Evolutionary conservation across 176 grass and related monocot species (phyloP), one percentile per base, ranked within the genome.

Genomic region (Dactylis glomerata): DNA sequence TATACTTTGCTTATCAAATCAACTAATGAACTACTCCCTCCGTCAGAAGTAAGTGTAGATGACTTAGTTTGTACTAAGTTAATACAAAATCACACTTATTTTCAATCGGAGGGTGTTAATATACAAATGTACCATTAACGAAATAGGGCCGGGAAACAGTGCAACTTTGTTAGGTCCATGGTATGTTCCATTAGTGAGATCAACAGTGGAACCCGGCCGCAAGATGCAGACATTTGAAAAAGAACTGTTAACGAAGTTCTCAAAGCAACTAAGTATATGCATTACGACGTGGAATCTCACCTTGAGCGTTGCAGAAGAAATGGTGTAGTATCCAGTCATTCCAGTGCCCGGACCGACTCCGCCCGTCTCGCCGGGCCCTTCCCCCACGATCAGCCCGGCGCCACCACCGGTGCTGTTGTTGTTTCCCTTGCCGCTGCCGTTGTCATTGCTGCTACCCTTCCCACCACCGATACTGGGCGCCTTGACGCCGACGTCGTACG

Each of bases 401-500:
- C 65, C 84, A 46, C 79, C 79, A 31, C 26, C 71, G 0, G 8
- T 77, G 54, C 68, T 52, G 17, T 23, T 85, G 27, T 42, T 73
- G 13, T 16, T n/a, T n/a, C n/a, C n/a, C n/a, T n/a, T 62, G 0
- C 10, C 52, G 27, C 11, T 84, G 13, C 82, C 81, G 7, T 42
- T 44, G 12, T 44, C 79, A 17, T 40, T 71, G 4, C 11, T 26
- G 38, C 27, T 57, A 3, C 85, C 82, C 65, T 85, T 81, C 83
- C 56, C 23, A 0, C 75, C 82, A 3, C 54, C 68, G 64, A 90
- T 71, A 42, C 76, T 22, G 2, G 89, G 83, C 15, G 81, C 41
- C 68, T 87, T 88, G 12, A 83, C 72, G 4, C 85, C 83, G 67
- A 95, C 82, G 67, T 95, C 82, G 87, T 97, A 97, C 0, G 95